Percentiles rank a stretch among this genome's conserved stretches.
phyloP scores from a whole-genome alignment of 495 filamentous ascomycete genomes.

The Aspergillus coremiiformis region DNA sequence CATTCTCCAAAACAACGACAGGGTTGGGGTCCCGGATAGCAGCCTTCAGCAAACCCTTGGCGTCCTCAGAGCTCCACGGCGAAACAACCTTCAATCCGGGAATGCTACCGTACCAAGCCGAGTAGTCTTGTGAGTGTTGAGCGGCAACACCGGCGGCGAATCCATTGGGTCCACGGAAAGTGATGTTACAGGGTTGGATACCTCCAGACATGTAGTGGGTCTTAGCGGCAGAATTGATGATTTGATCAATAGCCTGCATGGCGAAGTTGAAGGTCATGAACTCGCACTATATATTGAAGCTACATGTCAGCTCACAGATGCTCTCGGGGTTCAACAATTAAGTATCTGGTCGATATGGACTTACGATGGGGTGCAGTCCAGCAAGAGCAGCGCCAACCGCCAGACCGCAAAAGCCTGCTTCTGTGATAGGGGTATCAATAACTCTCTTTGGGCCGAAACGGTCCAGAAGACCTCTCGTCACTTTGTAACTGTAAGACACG shows the following conservation, averaged over 20 bases:
- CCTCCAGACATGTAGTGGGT: conserved; percentile 99
- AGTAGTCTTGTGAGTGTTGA: conserved; percentile 98
- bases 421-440: conserved; percentile 97
- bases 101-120: conserved; percentile 96
- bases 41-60: conserved; percentile 95
- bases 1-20: conserved; percentile 91
- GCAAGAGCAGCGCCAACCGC: conserved; percentile 90
- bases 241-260: conserved; percentile 99
- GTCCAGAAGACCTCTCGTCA: conserved; percentile 93
- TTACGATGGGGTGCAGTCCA: conserved; percentile 86
- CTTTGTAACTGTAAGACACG: conserved; percentile 68
- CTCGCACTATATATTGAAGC: conserved; percentile 62
- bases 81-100: conserved; percentile 94
- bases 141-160: conserved; percentile 93
- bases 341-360: conserved; percentile 27
- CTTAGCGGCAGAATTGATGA: conserved; percentile 98
- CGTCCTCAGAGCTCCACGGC: conserved; percentile 94
- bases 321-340: background rate
- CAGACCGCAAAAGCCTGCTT: conserved; percentile 88
- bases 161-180: conserved; percentile 97
- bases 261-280: conserved; percentile 99
- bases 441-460: conserved; percentile 95
- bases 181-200: conserved; percentile 98
- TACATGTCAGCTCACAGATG: conserved; percentile 2
- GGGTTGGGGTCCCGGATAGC: conserved; percentile 98